Conservation (phyloP, 768 basidiomycete genomes). For the Lactifluus subvellereus region DNA sequence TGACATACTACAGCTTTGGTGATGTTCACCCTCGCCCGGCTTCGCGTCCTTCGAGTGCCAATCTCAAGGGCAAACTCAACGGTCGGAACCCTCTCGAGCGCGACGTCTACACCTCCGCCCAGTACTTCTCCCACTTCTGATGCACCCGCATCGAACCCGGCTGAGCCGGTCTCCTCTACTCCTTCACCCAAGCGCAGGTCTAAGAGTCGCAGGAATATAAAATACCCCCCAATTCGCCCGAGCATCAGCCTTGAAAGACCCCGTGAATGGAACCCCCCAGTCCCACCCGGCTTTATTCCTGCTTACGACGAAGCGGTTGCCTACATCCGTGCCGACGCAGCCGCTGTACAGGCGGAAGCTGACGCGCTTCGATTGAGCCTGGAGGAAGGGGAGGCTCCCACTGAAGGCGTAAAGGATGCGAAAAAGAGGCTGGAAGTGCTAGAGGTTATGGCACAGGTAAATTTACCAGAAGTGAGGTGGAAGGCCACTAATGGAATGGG, state of each 20-base stretch:
- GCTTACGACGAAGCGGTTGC: constrained; percentile 83
- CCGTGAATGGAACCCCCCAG: constrained; percentile 58
- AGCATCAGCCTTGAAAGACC: constrained; percentile 47
- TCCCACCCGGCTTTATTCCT: constrained; percentile 57
- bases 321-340: constrained; percentile 59
- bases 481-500: constrained; percentile 72
- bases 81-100: background rate
- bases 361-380: constrained; percentile 31
- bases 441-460: constrained; percentile 74
- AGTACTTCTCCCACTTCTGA: background rate
- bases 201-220: constrained; percentile 12
- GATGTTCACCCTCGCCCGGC: constrained; percentile 20
- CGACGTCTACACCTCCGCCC: background rate
- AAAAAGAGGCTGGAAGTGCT: constrained; percentile 48
- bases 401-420: constrained; percentile 26
- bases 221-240: constrained; percentile 39
- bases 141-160: background rate
- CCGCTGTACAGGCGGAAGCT: constrained; percentile 42
- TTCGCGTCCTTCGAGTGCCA: constrained; percentile 10
- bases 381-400: constrained; percentile 20
- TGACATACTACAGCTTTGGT: background rate
- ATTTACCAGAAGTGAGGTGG: constrained; percentile 81
- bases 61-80: constrained; percentile 20
- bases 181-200: background rate
- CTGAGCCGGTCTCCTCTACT: background rate